Evolutionary conservation across 805 yeast species (phyloP), one percentile per base, ranked within the genome.

Genomic region (Candida taoyuanica): DNA sequence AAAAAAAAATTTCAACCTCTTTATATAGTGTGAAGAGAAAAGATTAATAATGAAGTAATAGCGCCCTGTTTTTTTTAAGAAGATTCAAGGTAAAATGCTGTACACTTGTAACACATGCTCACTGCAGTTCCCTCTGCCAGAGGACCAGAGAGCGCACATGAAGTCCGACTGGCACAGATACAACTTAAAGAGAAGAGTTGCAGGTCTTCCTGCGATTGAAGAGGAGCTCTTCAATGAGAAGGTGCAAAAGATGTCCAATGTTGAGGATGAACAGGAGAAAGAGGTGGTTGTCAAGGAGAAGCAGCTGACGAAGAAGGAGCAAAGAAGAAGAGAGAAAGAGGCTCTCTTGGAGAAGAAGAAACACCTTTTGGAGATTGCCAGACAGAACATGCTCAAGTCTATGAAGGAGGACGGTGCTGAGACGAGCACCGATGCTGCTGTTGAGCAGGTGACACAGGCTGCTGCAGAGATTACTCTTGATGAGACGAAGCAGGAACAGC

Each of bases 151-250:
- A 52, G 65, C 68, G 36, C 98, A 93, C 59, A 93, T 93, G 98
- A 86, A 85, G 58, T 77, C 96, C 2, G 98, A 93, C 45, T 93
- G 98, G 98, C 98, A 93, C 63, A 75, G 98, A 55, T 93, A 93
- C 63, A 93, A 93, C 58, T 73, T 93, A 53, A 93, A 93, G 59
- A 78, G 98, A 68, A 73, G 95, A 58, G 98, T 93, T 13, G 96
- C 98, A 0, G 74, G 72, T 33, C 65, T 88, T 44, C 94, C 95
- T 16, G 76, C 95, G 0, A 78, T 88, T 30, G 63, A 76, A 8
- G 78, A 84, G 23, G 73, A 71, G 28, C 62, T 73, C 2, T 84
- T 84, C 60, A 85, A 84, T 16, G 84, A 81, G 48, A 83, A 86
- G 56, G 82, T 83, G 24, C 56, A 59, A 27, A 56, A 54, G 19